These are phyloP conservation scores for Salvia splendens DNA, from an alignment of 257 asterid species.

Conservation along the genomic window DNA sequence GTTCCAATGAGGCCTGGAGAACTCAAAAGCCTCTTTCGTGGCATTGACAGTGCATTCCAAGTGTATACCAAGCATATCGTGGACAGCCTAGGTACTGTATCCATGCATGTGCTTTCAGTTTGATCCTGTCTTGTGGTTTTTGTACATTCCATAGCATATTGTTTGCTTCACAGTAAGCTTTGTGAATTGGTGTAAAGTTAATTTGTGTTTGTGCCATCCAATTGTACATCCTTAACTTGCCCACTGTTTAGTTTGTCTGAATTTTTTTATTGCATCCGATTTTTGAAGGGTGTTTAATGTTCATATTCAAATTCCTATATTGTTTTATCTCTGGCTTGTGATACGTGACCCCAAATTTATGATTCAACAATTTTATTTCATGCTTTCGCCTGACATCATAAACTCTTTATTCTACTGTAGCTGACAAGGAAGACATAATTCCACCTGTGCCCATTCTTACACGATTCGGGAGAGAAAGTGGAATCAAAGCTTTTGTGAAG, in stretches of 20 bases:
- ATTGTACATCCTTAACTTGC: slow-evolving; percentile 1
- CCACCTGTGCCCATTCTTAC: slow-evolving; percentile 94
- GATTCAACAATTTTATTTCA: background rate
- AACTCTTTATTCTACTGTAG: slow-evolving; percentile 48
- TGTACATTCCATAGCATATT: background rate
- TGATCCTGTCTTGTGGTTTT: too few relatives aligned
- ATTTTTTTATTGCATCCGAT: slow-evolving; percentile 16
- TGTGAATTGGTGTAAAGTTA: background rate
- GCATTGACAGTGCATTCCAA: slow-evolving; percentile 97
- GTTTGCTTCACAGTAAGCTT: slow-evolving; percentile 7
- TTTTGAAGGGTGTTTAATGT: slow-evolving; percentile 9
- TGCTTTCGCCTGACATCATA: slow-evolving; percentile 24
- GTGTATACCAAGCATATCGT: slow-evolving; percentile 70
- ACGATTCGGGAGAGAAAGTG: slow-evolving; percentile 78
- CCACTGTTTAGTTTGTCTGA: background rate
- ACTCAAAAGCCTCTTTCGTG: slow-evolving; percentile 82
- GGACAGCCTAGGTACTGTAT: slow-evolving; percentile 67
- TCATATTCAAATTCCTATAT: slow-evolving; percentile 19
- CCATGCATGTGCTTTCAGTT: too few relatives aligned
- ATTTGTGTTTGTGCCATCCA: slow-evolving; percentile 3
- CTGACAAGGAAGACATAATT: slow-evolving; percentile 83
- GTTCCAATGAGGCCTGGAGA: slow-evolving; percentile 96
- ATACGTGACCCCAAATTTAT: slow-evolving; percentile 13
- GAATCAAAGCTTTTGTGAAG: slow-evolving; percentile 86
- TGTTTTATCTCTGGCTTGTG: slow-evolving; percentile 21